Conservation (phyloP, 2,329 filamentous ascomycete genomes). For the Colletotrichum kahawae region DNA sequence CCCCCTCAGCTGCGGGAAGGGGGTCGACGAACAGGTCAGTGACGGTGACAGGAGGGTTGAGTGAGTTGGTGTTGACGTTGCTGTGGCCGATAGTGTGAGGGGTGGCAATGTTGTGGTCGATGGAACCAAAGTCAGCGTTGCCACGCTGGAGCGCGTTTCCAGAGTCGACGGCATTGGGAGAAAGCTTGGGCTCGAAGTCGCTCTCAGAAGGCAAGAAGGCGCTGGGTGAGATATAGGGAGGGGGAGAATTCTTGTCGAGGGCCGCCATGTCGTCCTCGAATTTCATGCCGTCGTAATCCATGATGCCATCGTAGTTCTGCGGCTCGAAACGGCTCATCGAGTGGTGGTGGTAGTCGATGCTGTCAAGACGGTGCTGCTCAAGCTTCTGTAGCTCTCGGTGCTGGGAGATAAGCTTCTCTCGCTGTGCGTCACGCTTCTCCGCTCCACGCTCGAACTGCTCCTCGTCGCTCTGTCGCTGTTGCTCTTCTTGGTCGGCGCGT, state of each 20-base stretch:
- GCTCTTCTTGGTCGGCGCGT: not conserved
- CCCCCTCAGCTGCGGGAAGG: not conserved
- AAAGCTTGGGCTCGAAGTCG: not conserved
- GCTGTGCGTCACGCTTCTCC: not conserved
- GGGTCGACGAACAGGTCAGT: not conserved
- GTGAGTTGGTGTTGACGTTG: not conserved
- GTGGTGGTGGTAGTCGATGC: not conserved
- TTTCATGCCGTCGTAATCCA: not conserved
- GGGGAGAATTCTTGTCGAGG: not conserved
- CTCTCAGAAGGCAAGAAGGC: not conserved
- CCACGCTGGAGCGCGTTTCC: not conserved
- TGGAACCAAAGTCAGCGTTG: not conserved
- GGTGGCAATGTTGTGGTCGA: accelerated
- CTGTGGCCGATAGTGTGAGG: accelerated
- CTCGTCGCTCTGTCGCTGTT: not conserved
- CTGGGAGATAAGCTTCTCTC: not conserved
- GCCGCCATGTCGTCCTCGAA: not conserved
- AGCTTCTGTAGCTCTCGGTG: not conserved
- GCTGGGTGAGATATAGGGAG: not conserved
- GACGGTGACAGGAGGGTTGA: not conserved
- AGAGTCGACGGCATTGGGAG: not conserved
- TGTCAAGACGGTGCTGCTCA: not conserved
- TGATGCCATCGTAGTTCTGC: not conserved
- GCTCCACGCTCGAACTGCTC: not conserved
- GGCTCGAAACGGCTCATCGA: not conserved